These are phyloP conservation scores for Medicago lupulina DNA, from an alignment of 306 rosid species.

Conservation along the genomic window DNA sequence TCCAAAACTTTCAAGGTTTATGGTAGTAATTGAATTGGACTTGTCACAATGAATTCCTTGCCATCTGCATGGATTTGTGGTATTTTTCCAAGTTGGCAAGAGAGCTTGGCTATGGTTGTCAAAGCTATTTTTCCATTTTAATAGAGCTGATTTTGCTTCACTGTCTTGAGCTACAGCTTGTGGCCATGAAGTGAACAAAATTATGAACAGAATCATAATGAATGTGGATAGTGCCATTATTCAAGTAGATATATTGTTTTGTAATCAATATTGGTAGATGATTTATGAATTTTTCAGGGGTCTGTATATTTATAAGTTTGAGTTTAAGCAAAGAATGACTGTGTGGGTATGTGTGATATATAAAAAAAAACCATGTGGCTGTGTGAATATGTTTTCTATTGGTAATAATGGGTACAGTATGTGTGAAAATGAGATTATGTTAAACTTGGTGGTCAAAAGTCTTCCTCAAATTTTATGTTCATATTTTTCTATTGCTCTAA, in stretches of 20 bases:
- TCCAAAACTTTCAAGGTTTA: constrained; percentile 25
- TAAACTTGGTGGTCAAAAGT: too few species aligned
- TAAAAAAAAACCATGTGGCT: too few species aligned
- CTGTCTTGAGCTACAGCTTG: neutral
- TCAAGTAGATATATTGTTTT: neutral
- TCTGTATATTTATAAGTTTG: neutral
- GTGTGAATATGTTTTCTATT: too few species aligned
- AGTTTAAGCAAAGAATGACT: too few species aligned
- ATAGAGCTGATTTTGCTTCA: constrained; percentile 25
- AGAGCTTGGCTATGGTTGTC: neutral
- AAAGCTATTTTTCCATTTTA: constrained; percentile 36
- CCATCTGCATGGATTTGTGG: constrained; percentile 36
- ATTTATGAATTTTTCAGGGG: neutral
- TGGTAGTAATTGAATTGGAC: constrained; percentile 18
- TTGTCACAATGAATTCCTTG: constrained; percentile 33
- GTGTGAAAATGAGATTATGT: too few species aligned
- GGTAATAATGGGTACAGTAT: too few species aligned
- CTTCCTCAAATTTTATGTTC: too few species aligned
- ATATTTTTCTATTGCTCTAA: too few species aligned
- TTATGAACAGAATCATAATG: constrained; percentile 6
- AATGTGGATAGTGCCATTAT: neutral
- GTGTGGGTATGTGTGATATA: too few species aligned
- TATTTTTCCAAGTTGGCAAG: constrained; percentile 32
- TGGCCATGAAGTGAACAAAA: neutral
- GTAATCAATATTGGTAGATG: neutral